Conservation (phyloP, 2,329 filamentous ascomycete genomes). For the Claviceps monticola region DNA sequence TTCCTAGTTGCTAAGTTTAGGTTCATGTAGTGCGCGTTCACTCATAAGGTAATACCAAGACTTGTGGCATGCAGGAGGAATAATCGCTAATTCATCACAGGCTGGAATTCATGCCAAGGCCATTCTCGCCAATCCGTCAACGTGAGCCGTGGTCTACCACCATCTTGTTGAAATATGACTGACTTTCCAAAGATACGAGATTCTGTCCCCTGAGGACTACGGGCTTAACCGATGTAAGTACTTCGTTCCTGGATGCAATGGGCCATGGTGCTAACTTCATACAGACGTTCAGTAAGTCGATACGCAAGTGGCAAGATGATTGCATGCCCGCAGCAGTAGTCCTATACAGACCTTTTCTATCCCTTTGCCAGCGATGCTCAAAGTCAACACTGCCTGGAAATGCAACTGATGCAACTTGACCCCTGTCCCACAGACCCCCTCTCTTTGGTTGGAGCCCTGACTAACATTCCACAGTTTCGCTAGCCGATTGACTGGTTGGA, state of each 20-base stretch:
- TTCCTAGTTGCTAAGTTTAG: background rate
- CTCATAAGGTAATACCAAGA: background rate
- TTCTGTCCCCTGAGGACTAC: slow-evolving; percentile 65
- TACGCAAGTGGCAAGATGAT: background rate
- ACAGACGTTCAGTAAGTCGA: slow-evolving; percentile 1
- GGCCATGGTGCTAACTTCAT: background rate
- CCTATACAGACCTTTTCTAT: background rate
- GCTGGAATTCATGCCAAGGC: slow-evolving; percentile 23
- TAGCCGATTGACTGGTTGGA: slow-evolving; percentile 64
- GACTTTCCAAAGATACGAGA: slow-evolving; percentile 55
- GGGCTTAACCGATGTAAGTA: slow-evolving; percentile 7
- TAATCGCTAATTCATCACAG: background rate
- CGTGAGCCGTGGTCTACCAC: background rate
- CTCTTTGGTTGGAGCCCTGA: background rate
- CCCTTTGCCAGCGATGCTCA: background rate
- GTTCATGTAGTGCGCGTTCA: background rate
- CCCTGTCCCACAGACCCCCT: no score
- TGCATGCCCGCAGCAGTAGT: background rate
- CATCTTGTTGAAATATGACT: background rate
- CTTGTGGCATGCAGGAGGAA: background rate
- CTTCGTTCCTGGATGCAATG: background rate
- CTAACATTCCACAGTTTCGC: background rate
- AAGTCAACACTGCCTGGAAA: background rate
- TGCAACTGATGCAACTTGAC: background rate
- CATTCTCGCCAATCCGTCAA: slow-evolving; percentile 4